Percentiles rank a stretch among this genome's conserved stretches.
Evolutionary conservation across 192 early-diverging fungal genomes (phyloP).

Genomic region (Coemansia sp.): DNA sequence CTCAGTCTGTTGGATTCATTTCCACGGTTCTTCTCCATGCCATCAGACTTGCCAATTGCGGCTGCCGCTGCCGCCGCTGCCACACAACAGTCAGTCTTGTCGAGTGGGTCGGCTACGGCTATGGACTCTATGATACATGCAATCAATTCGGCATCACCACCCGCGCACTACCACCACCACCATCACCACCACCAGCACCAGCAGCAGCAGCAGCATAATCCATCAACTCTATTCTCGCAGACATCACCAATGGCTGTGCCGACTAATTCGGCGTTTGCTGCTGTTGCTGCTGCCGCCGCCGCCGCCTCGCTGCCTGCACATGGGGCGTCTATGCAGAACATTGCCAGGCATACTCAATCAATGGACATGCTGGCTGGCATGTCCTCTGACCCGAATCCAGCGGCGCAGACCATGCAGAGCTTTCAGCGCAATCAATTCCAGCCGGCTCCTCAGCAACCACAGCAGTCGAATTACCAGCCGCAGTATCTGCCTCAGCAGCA

Average conservation of each 20-base stretch:
- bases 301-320: neutral
- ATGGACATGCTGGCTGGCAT: slow-evolving; percentile 1
- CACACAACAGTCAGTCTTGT: slow-evolving; percentile 7
- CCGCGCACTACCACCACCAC: neutral
- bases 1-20: slow-evolving; percentile 28
- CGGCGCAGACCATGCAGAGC: neutral
- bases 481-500: slow-evolving; percentile 4
- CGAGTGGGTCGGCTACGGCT: neutral
- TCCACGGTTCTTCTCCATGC: slow-evolving; percentile 42
- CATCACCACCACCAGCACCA: neutral
- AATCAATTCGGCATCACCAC: slow-evolving; percentile 13
- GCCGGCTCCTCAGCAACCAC: slow-evolving; percentile 5
- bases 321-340: neutral
- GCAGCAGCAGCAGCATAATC: slow-evolving; percentile 8
- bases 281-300: slow-evolving; percentile 9
- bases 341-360: neutral
- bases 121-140: slow-evolving; percentile 12
- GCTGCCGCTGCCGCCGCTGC: slow-evolving; percentile 3
- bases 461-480: slow-evolving; percentile 8
- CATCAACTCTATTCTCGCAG: neutral
- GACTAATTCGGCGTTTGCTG: neutral
- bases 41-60: slow-evolving; percentile 12
- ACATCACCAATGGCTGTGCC: slow-evolving; percentile 1
- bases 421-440: neutral
- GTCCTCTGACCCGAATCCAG: neutral